A percentile compares a stretch with the other conserved stretches of the same genome.
phyloP scores from a whole-genome alignment of 225 moss, liverwort and hornwort genomes.

The Polytrichum formosum region DNA sequence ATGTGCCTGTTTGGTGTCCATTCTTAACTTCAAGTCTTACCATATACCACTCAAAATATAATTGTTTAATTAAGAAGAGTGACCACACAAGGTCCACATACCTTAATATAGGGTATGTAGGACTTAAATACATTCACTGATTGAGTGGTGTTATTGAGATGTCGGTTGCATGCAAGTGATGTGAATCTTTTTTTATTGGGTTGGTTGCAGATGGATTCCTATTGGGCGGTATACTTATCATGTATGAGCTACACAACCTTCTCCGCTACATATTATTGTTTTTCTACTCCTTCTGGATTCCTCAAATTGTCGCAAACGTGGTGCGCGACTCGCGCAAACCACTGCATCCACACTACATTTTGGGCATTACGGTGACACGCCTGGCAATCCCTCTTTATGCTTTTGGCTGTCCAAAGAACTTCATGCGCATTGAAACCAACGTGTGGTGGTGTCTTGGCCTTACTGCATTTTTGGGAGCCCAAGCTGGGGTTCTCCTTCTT shows the following conservation, averaged over 20 bases:
- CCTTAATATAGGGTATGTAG: no score
- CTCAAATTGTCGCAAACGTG: slow-evolving; percentile 93
- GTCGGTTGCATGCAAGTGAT: no score
- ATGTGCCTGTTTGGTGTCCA: no score
- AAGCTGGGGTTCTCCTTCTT: slow-evolving; percentile 81
- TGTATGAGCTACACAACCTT: slow-evolving; percentile 89
- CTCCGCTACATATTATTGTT: slow-evolving; percentile 80
- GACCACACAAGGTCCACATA: no score
- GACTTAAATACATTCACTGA: no score
- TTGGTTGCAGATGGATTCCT: slow-evolving; percentile 77
- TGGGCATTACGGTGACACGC: slow-evolving; percentile 87
- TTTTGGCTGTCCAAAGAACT: slow-evolving; percentile 86
- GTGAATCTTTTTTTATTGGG: background rate
- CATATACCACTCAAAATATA: no score
- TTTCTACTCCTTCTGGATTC: slow-evolving; percentile 96
- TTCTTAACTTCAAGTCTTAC: no score
- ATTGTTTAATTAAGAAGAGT: no score
- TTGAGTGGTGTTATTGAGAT: no score
- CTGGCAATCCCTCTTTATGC: slow-evolving; percentile 85
- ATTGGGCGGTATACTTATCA: slow-evolving; percentile 85
- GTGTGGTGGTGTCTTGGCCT: slow-evolving; percentile 84
- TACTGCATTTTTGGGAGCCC: slow-evolving; percentile 57
- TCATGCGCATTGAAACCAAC: slow-evolving; percentile 84
- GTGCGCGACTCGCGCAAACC: slow-evolving; percentile 88
- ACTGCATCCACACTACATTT: slow-evolving; percentile 85